Evolutionary conservation across 1,284 basidiomycete genomes (phyloP).

Genomic region (Irpex lacteus): DNA sequence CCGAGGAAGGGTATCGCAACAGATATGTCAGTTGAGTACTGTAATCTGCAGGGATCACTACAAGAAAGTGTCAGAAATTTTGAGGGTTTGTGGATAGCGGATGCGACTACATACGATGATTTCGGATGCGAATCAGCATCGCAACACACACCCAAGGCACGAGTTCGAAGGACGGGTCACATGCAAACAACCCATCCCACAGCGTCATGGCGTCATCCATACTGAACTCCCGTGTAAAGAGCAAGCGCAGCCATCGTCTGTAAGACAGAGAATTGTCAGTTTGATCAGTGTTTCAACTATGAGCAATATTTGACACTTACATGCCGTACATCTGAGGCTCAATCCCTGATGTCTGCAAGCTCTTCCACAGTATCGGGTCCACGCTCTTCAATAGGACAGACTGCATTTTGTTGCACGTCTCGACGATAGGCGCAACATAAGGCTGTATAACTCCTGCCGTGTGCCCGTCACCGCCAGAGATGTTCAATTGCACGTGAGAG

Average conservation of each 20-base stretch:
- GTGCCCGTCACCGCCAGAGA: constrained; percentile 39
- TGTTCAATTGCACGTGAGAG: constrained; percentile 44
- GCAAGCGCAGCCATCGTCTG: constrained; percentile 86
- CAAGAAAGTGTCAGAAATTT: constrained; percentile 11
- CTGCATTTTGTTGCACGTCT: constrained; percentile 78
- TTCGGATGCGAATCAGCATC: constrained; percentile 90
- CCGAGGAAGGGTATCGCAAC: constrained; percentile 76
- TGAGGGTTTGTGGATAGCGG: no score
- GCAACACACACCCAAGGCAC: constrained; percentile 85
- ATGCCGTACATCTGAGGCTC: constrained; percentile 96
- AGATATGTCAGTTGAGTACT: constrained; percentile 79
- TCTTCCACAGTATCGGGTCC: constrained; percentile 79
- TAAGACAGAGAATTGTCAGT: neutral
- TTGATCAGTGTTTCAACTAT: neutral
- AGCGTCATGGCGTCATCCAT: constrained; percentile 74
- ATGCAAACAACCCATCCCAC: constrained; percentile 92
- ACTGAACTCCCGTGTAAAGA: constrained; percentile 87
- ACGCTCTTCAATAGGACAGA: constrained; percentile 68
- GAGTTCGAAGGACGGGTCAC: constrained; percentile 69
- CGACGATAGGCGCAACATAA: constrained; percentile 81
- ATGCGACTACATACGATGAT: constrained; percentile 49
- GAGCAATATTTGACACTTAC: constrained; percentile 41
- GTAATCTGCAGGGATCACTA: constrained; percentile 86
- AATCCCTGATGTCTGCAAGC: constrained; percentile 74
- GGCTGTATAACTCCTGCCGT: constrained; percentile 40